phyloP scores from a whole-genome alignment of 1,139 yeast genomes.

The Insectozyma bohioensis region DNA sequence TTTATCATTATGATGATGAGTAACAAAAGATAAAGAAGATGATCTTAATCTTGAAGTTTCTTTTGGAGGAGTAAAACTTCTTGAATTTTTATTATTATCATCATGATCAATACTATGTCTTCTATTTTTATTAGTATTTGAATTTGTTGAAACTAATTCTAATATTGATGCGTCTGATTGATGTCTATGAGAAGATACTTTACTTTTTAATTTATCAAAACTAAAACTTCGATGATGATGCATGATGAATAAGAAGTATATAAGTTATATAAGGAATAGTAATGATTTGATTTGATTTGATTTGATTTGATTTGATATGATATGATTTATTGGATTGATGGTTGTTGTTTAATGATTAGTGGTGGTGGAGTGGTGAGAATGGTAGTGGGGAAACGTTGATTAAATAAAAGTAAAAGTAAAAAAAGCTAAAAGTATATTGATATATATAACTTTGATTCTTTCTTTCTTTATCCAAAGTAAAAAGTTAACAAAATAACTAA shows the following conservation, averaged over 20 bases:
- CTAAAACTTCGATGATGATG: conserved; percentile 17
- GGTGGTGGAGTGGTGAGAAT: no score
- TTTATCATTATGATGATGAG: conserved; percentile 4
- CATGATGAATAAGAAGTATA: neutral
- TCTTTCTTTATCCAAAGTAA: no score
- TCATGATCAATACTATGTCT: conserved; percentile 7
- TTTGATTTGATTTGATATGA: no score
- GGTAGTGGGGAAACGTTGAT: no score
- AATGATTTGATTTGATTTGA: no score
- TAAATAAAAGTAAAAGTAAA: no score
- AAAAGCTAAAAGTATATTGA: no score
- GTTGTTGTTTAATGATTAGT: no score
- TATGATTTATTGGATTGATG: no score
- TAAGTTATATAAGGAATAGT: no score
- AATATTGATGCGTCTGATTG: conserved; percentile 18
- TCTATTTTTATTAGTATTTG: conserved; percentile 6
- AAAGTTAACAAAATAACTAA: no score
- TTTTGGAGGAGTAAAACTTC: conserved; percentile 2
- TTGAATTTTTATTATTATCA: conserved; percentile 2
- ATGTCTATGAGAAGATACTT: conserved; percentile 17
- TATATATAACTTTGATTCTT: no score
- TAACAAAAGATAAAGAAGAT: conserved; percentile 6
- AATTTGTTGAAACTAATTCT: conserved; percentile 17
- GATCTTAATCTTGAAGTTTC: conserved; percentile 8
- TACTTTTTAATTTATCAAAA: conserved; percentile 21